Evolutionary conservation across 805 yeast species (phyloP), one percentile per base, ranked within the genome.

Genomic region (Schwanniomyces polymorphus): DNA sequence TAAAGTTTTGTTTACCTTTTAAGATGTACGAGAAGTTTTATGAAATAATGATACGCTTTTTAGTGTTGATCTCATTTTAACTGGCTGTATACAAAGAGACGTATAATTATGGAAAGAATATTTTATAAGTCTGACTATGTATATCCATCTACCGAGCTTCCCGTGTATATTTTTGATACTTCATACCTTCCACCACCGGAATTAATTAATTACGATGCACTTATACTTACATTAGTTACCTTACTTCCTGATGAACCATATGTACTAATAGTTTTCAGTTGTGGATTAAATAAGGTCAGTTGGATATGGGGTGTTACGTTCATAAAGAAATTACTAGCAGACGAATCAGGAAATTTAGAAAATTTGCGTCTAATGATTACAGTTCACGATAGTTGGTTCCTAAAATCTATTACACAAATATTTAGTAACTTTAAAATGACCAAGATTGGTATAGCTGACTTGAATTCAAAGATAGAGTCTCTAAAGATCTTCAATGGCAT

Each of bases 341-440:
- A 49, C 45, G 42, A 50, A 18, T 56, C 65, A n/a, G 74, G 73
- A 5, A 76, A 78, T 44, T 73, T 79, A 35, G 54, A 58, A 26
- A 68, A 68, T 46, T 65, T 92, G 38, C 68, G 70, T 43, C 85
- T 82, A 57, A 72, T 90, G 2, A 86, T 85, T 52, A 78, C 91
- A 27, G 96, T 92, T 2, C 97, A 92, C 65, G 97, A 91, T 55
- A 85, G 87, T 41, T 91, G 97, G 94, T 80, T 91, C 67, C 80
- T 89, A 25, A 81, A 90, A 56, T 85, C 96, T 0, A 78, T 89
- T 31, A 79, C 86, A 12, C 91, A 87, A 45, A 77, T 90, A 21
- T 69, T 88, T 49, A 75, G 83, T 46, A 86, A 85, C 57, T 83
- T 87, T 45, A 62, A 64, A 44, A 35, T 60, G n/a, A 70, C 76